Evolutionary conservation across 352 stramenopile species (phyloP).

Genomic region (Phytophthora rubi): DNA sequence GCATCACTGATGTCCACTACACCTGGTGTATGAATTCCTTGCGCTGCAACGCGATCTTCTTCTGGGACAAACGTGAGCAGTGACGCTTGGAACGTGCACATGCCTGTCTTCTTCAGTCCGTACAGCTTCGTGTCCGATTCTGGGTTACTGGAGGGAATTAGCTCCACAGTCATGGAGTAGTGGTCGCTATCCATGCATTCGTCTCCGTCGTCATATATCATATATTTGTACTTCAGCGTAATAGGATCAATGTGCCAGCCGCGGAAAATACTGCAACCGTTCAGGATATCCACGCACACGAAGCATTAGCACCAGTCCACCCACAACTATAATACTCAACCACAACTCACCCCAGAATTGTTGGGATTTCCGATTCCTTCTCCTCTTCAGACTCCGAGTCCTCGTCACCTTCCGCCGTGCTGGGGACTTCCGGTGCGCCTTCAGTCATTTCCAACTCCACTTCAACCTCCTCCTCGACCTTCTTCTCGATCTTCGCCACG

Average conservation of each 20-base stretch:
- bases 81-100: slow-evolving; percentile 62
- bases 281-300: background rate
- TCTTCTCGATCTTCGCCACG: slow-evolving; percentile 33
- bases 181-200: slow-evolving; percentile 55
- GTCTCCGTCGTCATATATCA: slow-evolving; percentile 81
- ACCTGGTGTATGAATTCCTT: slow-evolving; percentile 70
- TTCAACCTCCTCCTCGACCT: slow-evolving; percentile 25
- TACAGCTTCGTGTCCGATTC: slow-evolving; percentile 50
- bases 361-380: slow-evolving; percentile 35
- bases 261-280: slow-evolving; percentile 65
- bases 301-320: background rate
- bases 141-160: slow-evolving; percentile 53
- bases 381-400: slow-evolving; percentile 24
- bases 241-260: slow-evolving; percentile 85
- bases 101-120: slow-evolving; percentile 60
- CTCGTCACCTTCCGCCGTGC: slow-evolving; percentile 18
- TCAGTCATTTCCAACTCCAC: slow-evolving; percentile 38
- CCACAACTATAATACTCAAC: background rate
- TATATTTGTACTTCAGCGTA: slow-evolving; percentile 78
- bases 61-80: slow-evolving; percentile 57
- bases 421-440: slow-evolving; percentile 3
- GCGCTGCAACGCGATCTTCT: slow-evolving; percentile 41
- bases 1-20: slow-evolving; percentile 73
- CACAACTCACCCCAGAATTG: slow-evolving; percentile 56
- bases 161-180: slow-evolving; percentile 57